Base-by-base conservation (phyloP, 352 stramenopile species). In the Phytophthora citrophthora region DNA sequence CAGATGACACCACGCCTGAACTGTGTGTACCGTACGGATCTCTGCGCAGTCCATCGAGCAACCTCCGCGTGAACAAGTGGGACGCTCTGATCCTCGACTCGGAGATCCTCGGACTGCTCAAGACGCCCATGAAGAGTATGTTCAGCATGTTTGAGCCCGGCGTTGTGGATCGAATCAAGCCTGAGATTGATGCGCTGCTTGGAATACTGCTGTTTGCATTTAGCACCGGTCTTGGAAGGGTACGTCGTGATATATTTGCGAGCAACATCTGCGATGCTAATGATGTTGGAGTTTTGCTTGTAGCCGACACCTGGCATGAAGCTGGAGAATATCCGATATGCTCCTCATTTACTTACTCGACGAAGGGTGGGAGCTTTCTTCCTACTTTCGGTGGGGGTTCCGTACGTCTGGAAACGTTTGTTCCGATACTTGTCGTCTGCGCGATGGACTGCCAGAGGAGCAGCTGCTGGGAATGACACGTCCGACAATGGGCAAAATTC, bases 241-340 rank as follows among this genome's bases (percentile, higher is more conserved):
- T 94, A 60, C 27, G 75, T 64, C 0, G 38, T 41, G 20, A 4
- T 47, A 20, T 44, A 16, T 29, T 36, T 49, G 24, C 8, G 13
- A 50, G 18, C 36, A 5, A 31, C 29, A 50, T 15, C n/a, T 20
- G 15, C 36, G 13, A 7, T 23, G 9, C 9, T 50, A 23, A 36
- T 66, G 7, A 66, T 32, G 16, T 18, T 49, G 54, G 12, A 8
- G 40, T 23, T 36, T 57, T 59, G 32, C 24, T 11, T 31, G 29
- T 41, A 95, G 87, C 79, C 85, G 5, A 95, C 87, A 8, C 87
- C 87, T 7, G 87, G 87, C 2, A 95, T 95, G 87, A 90, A 90
- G 54, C 66, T 95, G 18, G 83, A 95, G 61, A 94, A 94, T 32
- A 66, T 95, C 7, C 78, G 75, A 50, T 95, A 91, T 23, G 64